Base-by-base conservation (phyloP, 2,329 filamentous ascomycete genomes). In the Didymosphaeria variabile region DNA sequence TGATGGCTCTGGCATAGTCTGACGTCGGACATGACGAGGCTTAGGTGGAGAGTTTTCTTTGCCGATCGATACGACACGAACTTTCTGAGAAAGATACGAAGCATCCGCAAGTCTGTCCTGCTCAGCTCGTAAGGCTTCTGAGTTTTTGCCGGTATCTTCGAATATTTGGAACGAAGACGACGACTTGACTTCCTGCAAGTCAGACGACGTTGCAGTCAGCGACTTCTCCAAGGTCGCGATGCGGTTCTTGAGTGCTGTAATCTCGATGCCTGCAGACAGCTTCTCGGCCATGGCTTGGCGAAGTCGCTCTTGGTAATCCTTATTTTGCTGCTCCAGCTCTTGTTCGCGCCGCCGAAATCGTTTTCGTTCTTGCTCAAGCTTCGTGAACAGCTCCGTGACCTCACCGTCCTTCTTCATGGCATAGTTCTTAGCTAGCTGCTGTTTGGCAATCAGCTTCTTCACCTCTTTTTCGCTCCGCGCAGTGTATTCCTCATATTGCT, bases 391-490 rank as follows among this genome's bases (percentile, higher is more conserved):
- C 58, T 90, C 85, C 29, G 86, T 84, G 23, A 90, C 89, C 75
- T 93, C 89, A 19, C 84, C 82, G 71, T 94, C 91, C 77, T 93
- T 94, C 79, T 90, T 87, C 74, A 90, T 89, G 46, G 91, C 91
- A 72, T 90, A 94, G 58, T 88, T 90, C 79, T 92, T 94, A 59
- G 91, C 90, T 63, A 92, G 83, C 72, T 91, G 87, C 81, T 93
- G 92, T 82, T 93, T 94, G 72, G 87, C 88, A 72, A 94, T 85
- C 72, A 94, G 83, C 79, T 90, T 92, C 80, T 89, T 88, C 83
- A 93, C 89, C 76, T 94, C 90, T 46, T 83, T 85, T 75, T 87
- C 88, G 64, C 91, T 91, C 64, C 91, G 90, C 47, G 87, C 83
- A 52, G 91, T 88, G 71, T 94, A 94, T 57, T 84, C 86, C 67